Evolutionary conservation across 768 basidiomycete genomes (phyloP).

Genomic region (Rhodotorula graminis): DNA sequence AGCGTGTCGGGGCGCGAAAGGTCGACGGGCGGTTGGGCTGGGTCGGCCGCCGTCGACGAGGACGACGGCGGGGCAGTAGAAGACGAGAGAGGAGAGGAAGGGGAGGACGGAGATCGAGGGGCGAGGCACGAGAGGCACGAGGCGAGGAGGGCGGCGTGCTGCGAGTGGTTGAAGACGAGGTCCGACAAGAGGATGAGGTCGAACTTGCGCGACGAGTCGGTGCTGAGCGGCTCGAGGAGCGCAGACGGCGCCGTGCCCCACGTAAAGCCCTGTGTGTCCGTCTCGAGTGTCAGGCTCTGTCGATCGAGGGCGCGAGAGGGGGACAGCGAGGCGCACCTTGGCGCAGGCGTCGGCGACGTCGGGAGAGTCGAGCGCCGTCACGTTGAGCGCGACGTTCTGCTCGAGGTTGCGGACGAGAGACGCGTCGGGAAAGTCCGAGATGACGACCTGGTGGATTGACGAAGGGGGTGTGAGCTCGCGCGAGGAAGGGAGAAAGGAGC

Average conservation of each 20-base stretch:
- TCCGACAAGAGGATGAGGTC: slow-evolving; percentile 85
- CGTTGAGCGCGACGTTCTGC: slow-evolving; percentile 63
- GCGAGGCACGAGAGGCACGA: slow-evolving; percentile 54
- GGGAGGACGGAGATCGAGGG: not conserved
- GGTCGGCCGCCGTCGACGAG: no score
- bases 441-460: slow-evolving; percentile 56
- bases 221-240: slow-evolving; percentile 49
- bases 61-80: not conserved
- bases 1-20: not conserved
- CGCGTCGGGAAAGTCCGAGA: slow-evolving; percentile 89
- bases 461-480: no score
- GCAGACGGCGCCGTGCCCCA: slow-evolving; percentile 64
- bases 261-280: slow-evolving; percentile 61
- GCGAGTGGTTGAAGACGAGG: slow-evolving; percentile 55
- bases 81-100: not conserved
- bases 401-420: slow-evolving; percentile 68
- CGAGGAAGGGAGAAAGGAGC: not conserved
- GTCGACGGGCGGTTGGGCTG: not conserved
- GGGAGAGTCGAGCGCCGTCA: slow-evolving; percentile 38
- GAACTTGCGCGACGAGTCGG: slow-evolving; percentile 50
- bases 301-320: slow-evolving; percentile 5
- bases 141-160: slow-evolving; percentile 76
- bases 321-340: slow-evolving; percentile 25
- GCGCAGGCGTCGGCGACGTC: slow-evolving; percentile 13
- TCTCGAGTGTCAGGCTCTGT: not conserved